Base-by-base conservation (phyloP, 345 rosid species). In the Carallia pectinifolia region DNA sequence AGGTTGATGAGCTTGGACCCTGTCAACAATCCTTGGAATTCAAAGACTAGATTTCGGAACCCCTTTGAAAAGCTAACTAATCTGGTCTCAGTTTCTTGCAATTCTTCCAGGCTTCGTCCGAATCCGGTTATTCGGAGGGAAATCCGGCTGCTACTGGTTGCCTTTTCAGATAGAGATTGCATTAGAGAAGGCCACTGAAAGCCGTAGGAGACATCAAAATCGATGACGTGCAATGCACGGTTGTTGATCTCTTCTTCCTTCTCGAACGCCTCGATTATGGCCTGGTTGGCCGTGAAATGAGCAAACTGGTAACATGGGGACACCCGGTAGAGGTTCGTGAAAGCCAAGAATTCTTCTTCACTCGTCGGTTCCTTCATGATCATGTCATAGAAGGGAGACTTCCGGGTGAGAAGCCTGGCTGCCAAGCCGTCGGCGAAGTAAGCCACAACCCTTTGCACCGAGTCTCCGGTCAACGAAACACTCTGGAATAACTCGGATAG, bases 161-260 rank as follows among this genome's bases (percentile, higher is more conserved):
- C 87, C 70, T 84, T 86, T 9, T 89, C 94, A 1, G 90, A 89
- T 1, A 86, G 58, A 6, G 93, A 86, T 54, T 89, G 93, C n/a
- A 89, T 86, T 6, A 89, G 73, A 7, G 90, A 89, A 18, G 93
- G 93, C 93, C 93, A 86, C 1, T 89, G 90, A 53, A 89, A 85
- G 5, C 93, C 93, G 34, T 83, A 80, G 0, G 83, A 83, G 58
- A 83, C 82, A 18, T 89, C 89, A 34, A 89, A 86, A 48, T 89
- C 93, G 19, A 89, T 62, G 7, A 89, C 82, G 40, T 89, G 93
- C 38, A 89, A 73, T 10, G 87, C 79, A 4, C 79, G 71, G 71
- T 56, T 84, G 60, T 79, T 81, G 15, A 6, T 48, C 4, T 68
- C 73, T 62, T 76, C 81, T 65, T 86, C 85, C 40, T 68, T 80